Evolutionary conservation across 768 basidiomycete genomes (phyloP).

Genomic region (Fomitopsis pulvina): DNA sequence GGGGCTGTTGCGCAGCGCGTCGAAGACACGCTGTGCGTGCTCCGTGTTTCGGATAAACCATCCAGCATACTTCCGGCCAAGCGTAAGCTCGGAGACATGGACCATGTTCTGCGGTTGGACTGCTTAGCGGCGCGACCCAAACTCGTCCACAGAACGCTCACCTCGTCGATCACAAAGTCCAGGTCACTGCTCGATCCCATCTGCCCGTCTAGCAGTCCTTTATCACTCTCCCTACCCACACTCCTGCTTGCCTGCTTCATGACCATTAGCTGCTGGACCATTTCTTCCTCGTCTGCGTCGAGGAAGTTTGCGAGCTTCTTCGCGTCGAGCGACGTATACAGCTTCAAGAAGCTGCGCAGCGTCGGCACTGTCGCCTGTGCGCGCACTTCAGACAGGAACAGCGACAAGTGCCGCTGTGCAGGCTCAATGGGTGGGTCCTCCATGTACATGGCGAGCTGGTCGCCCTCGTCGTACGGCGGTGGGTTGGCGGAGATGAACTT

Average conservation of each 20-base stretch:
- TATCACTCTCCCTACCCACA: conserved; percentile 49
- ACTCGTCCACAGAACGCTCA: conserved; percentile 28
- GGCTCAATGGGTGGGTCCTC: conserved; percentile 52
- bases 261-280: conserved; percentile 95
- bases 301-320: conserved; percentile 90
- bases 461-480: conserved; percentile 84
- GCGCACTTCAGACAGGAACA: conserved; percentile 79
- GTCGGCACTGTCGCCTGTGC: conserved; percentile 77
- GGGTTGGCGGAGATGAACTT: conserved; percentile 95
- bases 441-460: conserved; percentile 41
- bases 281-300: conserved; percentile 87
- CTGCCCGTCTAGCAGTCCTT: conserved; percentile 73
- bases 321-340: conserved; percentile 92
- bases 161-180: conserved; percentile 93
- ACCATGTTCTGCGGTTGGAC: conserved; percentile 95
- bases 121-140: too few relatives aligned
- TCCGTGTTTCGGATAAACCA: conserved; percentile 98
- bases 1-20: conserved; percentile 59
- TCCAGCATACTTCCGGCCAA: conserved; percentile 88
- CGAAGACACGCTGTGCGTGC: conserved; percentile 80
- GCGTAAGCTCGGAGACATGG: conserved; percentile 90
- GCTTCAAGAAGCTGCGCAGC: conserved; percentile 84
- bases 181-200: conserved; percentile 87
- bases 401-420: conserved; percentile 73
- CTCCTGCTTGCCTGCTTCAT: conserved; percentile 86